Conservation (phyloP, 192 early-diverging fungal species). For the Coemansia sp. region DNA sequence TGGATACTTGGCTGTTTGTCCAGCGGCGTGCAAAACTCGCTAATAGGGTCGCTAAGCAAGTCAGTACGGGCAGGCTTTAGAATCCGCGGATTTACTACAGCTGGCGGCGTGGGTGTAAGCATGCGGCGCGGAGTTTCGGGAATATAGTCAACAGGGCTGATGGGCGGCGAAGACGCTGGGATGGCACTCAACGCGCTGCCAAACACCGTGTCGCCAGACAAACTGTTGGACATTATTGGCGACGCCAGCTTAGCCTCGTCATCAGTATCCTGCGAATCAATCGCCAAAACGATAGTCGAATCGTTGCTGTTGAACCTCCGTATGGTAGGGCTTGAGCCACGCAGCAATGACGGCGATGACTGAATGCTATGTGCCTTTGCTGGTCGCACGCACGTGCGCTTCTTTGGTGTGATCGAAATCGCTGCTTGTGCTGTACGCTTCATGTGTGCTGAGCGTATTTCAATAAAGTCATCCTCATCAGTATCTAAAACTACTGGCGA, state of each 20-base stretch:
- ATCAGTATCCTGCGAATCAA: slow-evolving; percentile 13
- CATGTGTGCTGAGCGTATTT: neutral
- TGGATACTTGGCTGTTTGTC: neutral
- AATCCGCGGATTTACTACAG: neutral
- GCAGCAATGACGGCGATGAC: slow-evolving; percentile 42
- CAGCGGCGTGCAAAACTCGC: slow-evolving; percentile 32
- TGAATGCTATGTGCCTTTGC: neutral
- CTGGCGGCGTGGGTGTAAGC: neutral
- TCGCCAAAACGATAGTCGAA: slow-evolving; percentile 13
- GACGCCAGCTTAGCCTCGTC: neutral
- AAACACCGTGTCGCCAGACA: slow-evolving; percentile 11
- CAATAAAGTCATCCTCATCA: slow-evolving; percentile 26
- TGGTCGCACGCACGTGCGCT: neutral
- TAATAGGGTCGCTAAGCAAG: slow-evolving; percentile 42
- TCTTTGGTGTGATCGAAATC: neutral
- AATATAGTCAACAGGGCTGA: neutral
- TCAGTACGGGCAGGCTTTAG: slow-evolving; percentile 6
- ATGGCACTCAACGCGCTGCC: neutral
- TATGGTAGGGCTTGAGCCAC: slow-evolving; percentile 43
- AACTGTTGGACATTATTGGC: neutral
- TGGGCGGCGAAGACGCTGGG: slow-evolving; percentile 7
- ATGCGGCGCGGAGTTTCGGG: slow-evolving; percentile 20
- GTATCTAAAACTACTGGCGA: slow-evolving; percentile 1
- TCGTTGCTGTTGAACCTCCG: slow-evolving; percentile 24
- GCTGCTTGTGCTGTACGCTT: neutral